Base-by-base conservation (phyloP, 139 green algal species). In the Coelastrella sp. region DNA sequence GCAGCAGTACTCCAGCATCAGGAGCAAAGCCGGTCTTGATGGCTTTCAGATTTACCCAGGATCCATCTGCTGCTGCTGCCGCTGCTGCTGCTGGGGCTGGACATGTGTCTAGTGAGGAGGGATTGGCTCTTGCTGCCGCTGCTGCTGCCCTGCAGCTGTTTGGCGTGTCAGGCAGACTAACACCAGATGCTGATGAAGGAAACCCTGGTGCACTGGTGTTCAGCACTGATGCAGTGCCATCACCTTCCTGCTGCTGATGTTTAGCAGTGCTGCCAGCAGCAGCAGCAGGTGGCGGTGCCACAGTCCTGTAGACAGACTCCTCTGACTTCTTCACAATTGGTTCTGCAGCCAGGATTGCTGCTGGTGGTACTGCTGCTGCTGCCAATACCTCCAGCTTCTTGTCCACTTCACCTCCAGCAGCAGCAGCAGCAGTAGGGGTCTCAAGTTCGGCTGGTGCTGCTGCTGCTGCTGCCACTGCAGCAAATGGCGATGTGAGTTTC, bases 401-500 rank as follows among this genome's bases (percentile, higher is more conserved):
- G 35, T 14, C 19, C 1, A 11, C 8, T n/a, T 20, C 78, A 61
- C 9, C 49, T 35, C 20, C 49, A 66, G 19, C 78, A 66, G 78
- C n/a, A 66, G 74, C 74, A 59, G 74, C 74, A 59, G 74, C 74
- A 59, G 74, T 22, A 49, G 56, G 56, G 14, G 56, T 84, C 49
- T 66, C 78, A 63, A 8, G 78, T n/a, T 15, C 56, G 20, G 72
- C n/a, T 89, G 85, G 56, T 70, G 72, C 72, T 89, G 70, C 70
- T 81, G 84, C 70, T 81, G 84, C 70, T 66, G 84, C 84, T 60
- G 85, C 72, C n/a, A 57, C 49, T 70, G 66, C 84, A 35, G 84
- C 68, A 20, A 80, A 59, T 63, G 63, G 35, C 27, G 63, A 17
- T 25, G 60, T 74, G 24, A 75, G 82, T 25, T 6, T 68, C 58